Percentiles rank a stretch among this genome's conserved stretches.
Evolutionary conservation across 106 monocot species (phyloP).

Genomic region (Apostasia ramifera): DNA sequence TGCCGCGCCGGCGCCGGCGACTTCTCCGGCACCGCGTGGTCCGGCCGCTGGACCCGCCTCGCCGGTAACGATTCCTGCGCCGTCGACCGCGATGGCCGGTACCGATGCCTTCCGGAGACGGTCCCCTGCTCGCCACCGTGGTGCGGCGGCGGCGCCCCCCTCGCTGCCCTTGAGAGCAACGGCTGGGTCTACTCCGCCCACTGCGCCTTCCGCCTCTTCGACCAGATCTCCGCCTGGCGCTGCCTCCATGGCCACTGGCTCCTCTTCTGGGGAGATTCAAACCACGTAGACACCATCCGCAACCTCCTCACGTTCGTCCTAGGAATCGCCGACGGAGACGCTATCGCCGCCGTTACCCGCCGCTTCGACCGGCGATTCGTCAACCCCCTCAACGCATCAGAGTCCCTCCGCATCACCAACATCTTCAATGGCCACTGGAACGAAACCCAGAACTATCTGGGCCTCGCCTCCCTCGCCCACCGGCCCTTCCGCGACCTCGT

Average conservation of each 20-base stretch:
- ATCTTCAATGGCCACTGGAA: conserved; percentile 97
- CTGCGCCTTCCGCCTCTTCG: conserved; percentile 67
- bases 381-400: conserved; percentile 42
- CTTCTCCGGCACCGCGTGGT: conserved; percentile 38
- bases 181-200: conserved; percentile 98
- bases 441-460: conserved; percentile 69
- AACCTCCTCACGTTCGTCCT: conserved; percentile 77
- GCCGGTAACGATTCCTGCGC: conserved; percentile 32
- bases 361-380: conserved; percentile 52
- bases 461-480: conserved; percentile 55
- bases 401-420: conserved; percentile 75
- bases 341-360: conserved; percentile 30
- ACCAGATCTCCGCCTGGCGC: conserved; percentile 42
- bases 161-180: conserved; percentile 80
- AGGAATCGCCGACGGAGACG: conserved; percentile 15
- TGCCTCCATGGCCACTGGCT: conserved; percentile 68
- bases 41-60: conserved; percentile 90
- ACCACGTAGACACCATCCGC: conserved; percentile 87
- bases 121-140: conserved; percentile 55
- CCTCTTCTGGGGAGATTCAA: conserved; percentile 99
- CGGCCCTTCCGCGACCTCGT: conserved; percentile 37
- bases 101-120: conserved; percentile 47
- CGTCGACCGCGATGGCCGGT: conserved; percentile 55
- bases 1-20: conserved; percentile 25
- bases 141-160: conserved; percentile 59